phyloP scores from a whole-genome alignment of 805 yeast species.

The Wickerhamiella brachini region DNA sequence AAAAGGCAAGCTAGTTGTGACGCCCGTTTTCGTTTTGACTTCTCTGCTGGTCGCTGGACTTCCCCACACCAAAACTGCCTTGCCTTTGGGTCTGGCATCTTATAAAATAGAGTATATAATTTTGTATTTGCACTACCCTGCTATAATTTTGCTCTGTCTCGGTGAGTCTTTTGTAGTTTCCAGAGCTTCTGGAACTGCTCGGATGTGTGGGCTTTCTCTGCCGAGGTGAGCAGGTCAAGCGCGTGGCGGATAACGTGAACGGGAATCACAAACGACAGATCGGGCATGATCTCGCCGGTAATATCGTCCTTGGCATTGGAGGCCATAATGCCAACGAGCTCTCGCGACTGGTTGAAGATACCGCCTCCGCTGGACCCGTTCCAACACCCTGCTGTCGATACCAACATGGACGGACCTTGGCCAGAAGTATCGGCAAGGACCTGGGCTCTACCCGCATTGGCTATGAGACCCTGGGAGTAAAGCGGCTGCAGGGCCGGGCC shows the following conservation, averaged over 20 bases:
- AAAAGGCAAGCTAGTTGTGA: too few relatives aligned
- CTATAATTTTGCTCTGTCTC: conserved; percentile 1
- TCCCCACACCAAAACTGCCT: too few relatives aligned
- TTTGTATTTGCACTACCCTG: too few relatives aligned
- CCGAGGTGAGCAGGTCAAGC: conserved; percentile 1
- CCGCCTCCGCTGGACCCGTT: conserved; percentile 29
- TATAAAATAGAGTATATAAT: too few relatives aligned
- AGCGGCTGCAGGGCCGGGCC: conserved; percentile 18
- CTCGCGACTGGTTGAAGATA: conserved; percentile 14
- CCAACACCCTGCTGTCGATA: conserved; percentile 26
- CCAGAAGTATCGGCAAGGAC: conserved; percentile 4
- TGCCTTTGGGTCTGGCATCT: too few relatives aligned
- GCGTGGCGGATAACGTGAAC: conserved; percentile 16
- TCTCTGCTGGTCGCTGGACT: too few relatives aligned
- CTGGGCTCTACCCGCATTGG: background rate
- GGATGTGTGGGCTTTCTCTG: background rate
- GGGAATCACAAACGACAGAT: conserved; percentile 26
- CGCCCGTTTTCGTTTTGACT: too few relatives aligned
- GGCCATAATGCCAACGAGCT: conserved; percentile 26
- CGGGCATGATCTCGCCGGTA: conserved; percentile 24
- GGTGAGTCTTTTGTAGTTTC: conserved; percentile 11
- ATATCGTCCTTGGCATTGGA: conserved; percentile 24
- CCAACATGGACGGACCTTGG: conserved; percentile 17
- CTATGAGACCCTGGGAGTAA: conserved; percentile 20
- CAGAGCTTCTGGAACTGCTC: conserved; percentile 10